Percentiles rank a stretch among this genome's conserved stretches.
Conservation (phyloP, 164 flowering plant genomes). For the Vitis riparia region DNA sequence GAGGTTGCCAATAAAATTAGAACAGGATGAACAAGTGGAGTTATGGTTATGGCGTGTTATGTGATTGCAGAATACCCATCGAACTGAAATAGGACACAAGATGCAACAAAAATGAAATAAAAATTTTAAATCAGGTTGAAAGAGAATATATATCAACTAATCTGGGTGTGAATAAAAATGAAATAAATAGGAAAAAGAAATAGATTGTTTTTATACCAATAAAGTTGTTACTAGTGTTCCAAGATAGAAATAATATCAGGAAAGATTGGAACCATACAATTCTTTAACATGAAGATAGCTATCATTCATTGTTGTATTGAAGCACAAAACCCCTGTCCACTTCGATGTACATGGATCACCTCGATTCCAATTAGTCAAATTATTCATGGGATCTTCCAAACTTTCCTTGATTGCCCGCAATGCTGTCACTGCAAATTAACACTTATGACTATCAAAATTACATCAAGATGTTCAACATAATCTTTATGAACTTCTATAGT, state of each 20-base stretch:
- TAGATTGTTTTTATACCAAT: neutral
- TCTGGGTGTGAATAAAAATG: neutral
- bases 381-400: slow-evolving; percentile 40
- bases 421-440: slow-evolving; percentile 41
- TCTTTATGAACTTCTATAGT: too few relatives aligned
- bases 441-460: neutral
- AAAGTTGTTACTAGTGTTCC: neutral
- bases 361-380: slow-evolving; percentile 36
- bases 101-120: too few relatives aligned
- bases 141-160: too few relatives aligned
- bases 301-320: slow-evolving; percentile 44
- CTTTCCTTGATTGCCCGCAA: slow-evolving; percentile 28
- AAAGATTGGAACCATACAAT: slow-evolving; percentile 45
- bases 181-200: neutral
- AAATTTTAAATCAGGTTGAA: too few relatives aligned
- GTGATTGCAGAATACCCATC: neutral
- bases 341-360: slow-evolving; percentile 60
- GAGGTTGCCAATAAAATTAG: neutral
- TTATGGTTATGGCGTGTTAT: neutral
- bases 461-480: neutral
- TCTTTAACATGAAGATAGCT: slow-evolving; percentile 69
- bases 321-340: slow-evolving; percentile 73
- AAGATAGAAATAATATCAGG: neutral
- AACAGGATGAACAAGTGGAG: neutral
- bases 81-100: neutral